Base-by-base conservation (phyloP, 1,284 basidiomycete genomes). In the Ganoderma sinense region DNA sequence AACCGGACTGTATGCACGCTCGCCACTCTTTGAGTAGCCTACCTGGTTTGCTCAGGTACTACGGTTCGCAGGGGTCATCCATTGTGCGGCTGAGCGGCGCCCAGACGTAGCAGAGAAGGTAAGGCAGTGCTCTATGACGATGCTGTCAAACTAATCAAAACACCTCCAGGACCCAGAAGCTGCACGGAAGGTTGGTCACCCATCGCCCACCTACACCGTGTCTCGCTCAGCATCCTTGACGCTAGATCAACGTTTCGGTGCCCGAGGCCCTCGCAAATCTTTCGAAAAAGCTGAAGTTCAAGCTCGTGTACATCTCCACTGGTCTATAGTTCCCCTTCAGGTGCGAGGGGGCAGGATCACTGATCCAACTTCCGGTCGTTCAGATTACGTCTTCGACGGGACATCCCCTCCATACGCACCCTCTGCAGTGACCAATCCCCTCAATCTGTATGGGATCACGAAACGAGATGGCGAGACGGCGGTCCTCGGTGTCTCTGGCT, bases 361-460 rank as follows among this genome's bases (percentile, higher is more conserved):
- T 58, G 11, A 66, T 20, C 41, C 16, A 36, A 39, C 61, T 14
- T 36, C 48, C 7, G 71, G 8, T 16, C 2, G 61, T 51, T 66
- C 76, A 91, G 94, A 96, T 81, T 96, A 96, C 78, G 94, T 96
- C 16, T 96, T 96, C 75, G 93, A 95, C 73, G 94, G 94, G 5
- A 90, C 86, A n/a, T 88, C 89, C 0, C 92, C 94, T 1, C 92
- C 93, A 0, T 96, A 96, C 79, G 84, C 85, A 2, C 91, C 93
- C 0, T 84, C 84, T 5, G 86, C 90, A 4, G 76, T 79, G n/a
- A 86, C 92, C 10, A 91, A 93, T 74, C 94, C 94, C 0, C 80
- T 96, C 55, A 92, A 96, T 65, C 80, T 91, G 1, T 96, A 96
- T 74, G 95, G 93, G 0, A 79, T 85, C 74, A 91, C 91, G 0